Conservation (phyloP, 73 alveolate species). For the Blepharisma japonicum region DNA sequence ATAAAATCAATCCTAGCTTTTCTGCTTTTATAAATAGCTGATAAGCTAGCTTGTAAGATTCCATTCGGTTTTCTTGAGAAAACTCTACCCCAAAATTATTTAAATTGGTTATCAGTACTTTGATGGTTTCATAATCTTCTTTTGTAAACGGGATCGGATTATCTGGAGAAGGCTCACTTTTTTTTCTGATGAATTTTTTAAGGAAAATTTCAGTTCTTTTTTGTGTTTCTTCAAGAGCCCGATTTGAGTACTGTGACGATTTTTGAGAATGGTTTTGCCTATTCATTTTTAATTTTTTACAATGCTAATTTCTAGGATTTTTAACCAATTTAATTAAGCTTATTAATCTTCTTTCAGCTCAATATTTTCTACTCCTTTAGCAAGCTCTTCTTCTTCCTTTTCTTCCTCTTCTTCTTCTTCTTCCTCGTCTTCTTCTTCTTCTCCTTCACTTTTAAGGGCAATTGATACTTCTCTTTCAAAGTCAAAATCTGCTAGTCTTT, state of each 20-base stretch:
- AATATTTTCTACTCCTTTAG: background rate
- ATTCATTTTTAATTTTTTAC: too few relatives aligned
- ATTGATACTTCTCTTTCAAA: slow-evolving; percentile 16
- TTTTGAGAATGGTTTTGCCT: too few relatives aligned
- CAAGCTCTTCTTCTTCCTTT: slow-evolving; percentile 43
- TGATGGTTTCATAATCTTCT: slow-evolving; percentile 9
- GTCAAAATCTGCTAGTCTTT: background rate
- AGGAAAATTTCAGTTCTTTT: too few relatives aligned
- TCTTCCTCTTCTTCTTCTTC: slow-evolving; percentile 53
- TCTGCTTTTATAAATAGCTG: background rate
- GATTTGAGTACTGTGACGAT: too few relatives aligned
- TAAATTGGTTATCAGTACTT: background rate
- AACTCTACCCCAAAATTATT: background rate
- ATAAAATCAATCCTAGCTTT: background rate
- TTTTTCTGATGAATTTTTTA: too few relatives aligned
- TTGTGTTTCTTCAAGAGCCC: too few relatives aligned
- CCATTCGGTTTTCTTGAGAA: background rate
- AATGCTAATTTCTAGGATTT: too few relatives aligned
- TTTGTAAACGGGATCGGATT: background rate
- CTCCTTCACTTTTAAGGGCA: slow-evolving; percentile 26
- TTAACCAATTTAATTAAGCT: too few relatives aligned
- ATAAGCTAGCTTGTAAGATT: background rate
- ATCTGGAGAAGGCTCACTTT: too few relatives aligned
- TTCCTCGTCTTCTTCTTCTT: slow-evolving; percentile 52
- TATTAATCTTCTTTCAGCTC: background rate